These are phyloP conservation scores for Ministeria vibrans DNA, from an alignment of 78 protist genomes.

Conservation along the genomic window DNA sequence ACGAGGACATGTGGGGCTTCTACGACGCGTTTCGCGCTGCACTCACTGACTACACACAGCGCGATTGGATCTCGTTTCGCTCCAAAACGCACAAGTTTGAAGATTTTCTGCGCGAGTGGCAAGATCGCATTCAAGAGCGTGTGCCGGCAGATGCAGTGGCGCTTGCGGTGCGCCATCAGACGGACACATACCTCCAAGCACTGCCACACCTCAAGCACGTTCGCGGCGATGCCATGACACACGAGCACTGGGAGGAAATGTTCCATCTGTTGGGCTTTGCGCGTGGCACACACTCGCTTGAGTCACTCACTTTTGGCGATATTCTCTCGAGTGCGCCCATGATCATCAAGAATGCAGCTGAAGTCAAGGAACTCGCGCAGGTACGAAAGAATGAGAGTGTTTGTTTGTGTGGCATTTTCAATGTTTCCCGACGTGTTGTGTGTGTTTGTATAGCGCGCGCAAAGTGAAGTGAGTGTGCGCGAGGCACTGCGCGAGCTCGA, in stretches of 20 bases:
- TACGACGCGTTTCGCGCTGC: slow-evolving; percentile 28
- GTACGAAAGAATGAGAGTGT: too few relatives aligned
- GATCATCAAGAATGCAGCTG: slow-evolving; percentile 7
- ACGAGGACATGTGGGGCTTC: slow-evolving; percentile 13
- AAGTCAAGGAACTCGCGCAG: slow-evolving; percentile 47
- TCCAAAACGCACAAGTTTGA: slow-evolving; percentile 39
- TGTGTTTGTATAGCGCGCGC: slow-evolving; percentile 56
- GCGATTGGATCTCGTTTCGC: slow-evolving; percentile 72
- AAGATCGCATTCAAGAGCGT: slow-evolving; percentile 2
- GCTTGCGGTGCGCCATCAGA: slow-evolving; percentile 3
- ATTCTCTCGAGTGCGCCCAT: slow-evolving; percentile 20
- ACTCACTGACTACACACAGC: slow-evolving; percentile 16
- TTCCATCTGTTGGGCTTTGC: slow-evolving; percentile 34
- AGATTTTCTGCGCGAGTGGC: slow-evolving; percentile 43
- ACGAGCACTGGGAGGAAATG: slow-evolving; percentile 72
- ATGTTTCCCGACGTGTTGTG: too few relatives aligned
- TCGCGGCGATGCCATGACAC: slow-evolving; percentile 69
- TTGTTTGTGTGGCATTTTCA: too few relatives aligned
- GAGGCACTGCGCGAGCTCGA: slow-evolving; percentile 70
- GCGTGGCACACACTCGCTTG: not conserved
- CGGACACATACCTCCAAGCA: not conserved
- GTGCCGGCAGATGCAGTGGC: slow-evolving; percentile 11
- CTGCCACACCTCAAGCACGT: slow-evolving; percentile 22
- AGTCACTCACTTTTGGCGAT: slow-evolving; percentile 29
- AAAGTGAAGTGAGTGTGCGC: slow-evolving; percentile 68